Conservation (phyloP, 1,139 yeast species). For the Geotrichum fermentans region DNA sequence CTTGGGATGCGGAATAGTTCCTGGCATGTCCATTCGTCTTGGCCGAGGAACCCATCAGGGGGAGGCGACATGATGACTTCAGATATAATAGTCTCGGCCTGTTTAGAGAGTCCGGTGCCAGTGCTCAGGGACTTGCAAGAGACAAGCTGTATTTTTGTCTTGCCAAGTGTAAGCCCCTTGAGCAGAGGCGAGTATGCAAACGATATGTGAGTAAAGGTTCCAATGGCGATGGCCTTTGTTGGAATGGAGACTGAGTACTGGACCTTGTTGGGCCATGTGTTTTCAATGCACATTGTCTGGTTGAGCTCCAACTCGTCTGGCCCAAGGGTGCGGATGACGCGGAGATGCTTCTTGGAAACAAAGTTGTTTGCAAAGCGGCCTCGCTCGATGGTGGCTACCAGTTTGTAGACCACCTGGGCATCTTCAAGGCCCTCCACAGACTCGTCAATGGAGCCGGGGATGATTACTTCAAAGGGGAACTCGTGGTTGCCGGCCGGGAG, state of each 20-base stretch:
- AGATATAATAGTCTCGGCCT: conserved; percentile 23
- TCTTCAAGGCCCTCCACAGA: conserved; percentile 89
- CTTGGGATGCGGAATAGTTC: conserved; percentile 62
- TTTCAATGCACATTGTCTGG: conserved; percentile 91
- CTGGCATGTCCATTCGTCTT: conserved; percentile 78
- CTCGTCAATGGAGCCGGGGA: conserved; percentile 84
- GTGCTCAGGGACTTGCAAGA: conserved; percentile 41
- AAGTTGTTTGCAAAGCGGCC: conserved; percentile 69
- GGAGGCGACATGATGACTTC: conserved; percentile 45
- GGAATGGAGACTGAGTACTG: conserved; percentile 88
- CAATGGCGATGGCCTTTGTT: conserved; percentile 83
- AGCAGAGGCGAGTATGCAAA: conserved; percentile 71
- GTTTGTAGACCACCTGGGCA: conserved; percentile 68
- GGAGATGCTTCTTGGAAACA: conserved; percentile 63
- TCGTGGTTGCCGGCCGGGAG: conserved; percentile 78
- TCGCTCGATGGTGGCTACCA: conserved; percentile 78
- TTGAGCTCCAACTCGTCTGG: conserved; percentile 83
- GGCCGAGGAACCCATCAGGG: conserved; percentile 35
- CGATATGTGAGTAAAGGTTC: conserved; percentile 67
- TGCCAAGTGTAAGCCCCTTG: conserved; percentile 76
- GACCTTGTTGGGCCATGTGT: conserved; percentile 92
- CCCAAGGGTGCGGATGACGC: conserved; percentile 84
- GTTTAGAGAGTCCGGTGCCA: background rate
- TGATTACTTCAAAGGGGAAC: conserved; percentile 77
- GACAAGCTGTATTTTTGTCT: conserved; percentile 57